Conservation (phyloP, 331 rosid species). For the Telfairia occidentalis region DNA sequence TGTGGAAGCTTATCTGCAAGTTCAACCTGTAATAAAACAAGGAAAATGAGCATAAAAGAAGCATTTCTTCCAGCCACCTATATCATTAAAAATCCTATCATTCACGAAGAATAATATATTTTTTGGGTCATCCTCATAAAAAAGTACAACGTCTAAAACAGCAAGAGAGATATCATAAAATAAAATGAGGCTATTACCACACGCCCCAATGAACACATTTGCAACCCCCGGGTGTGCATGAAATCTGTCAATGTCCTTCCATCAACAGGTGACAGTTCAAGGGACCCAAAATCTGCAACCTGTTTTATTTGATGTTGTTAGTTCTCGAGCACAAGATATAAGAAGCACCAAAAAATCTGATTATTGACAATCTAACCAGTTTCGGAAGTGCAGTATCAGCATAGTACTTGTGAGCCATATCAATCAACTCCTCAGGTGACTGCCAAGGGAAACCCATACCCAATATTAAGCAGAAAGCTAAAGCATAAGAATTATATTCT, state of each 20-base stretch:
- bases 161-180: not conserved
- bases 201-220: slow-evolving; percentile 78
- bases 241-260: slow-evolving; percentile 97
- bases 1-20: slow-evolving; percentile 98
- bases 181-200: slow-evolving; percentile 46
- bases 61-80: not conserved
- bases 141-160: not conserved
- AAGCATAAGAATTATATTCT: not conserved
- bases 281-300: slow-evolving; percentile 99
- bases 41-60: slow-evolving; percentile 16
- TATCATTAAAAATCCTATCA: not conserved
- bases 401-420: slow-evolving; percentile 81
- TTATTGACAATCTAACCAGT: slow-evolving; percentile 57
- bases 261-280: slow-evolving; percentile 98
- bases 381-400: slow-evolving; percentile 89
- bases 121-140: not conserved
- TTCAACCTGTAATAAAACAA: slow-evolving; percentile 56
- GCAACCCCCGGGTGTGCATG: slow-evolving; percentile 96
- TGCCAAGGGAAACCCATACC: slow-evolving; percentile 26
- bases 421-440: slow-evolving; percentile 90
- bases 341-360: not conserved
- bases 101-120: not conserved
- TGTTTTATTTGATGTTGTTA: slow-evolving; percentile 25
- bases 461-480: slow-evolving; percentile 7
- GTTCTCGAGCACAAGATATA: slow-evolving; percentile 19